A percentile compares a stretch with the other conserved stretches of the same genome.
Evolutionary conservation across 2,329 filamentous ascomycete species (phyloP).

Genomic region (Fusarium tricinctum): DNA sequence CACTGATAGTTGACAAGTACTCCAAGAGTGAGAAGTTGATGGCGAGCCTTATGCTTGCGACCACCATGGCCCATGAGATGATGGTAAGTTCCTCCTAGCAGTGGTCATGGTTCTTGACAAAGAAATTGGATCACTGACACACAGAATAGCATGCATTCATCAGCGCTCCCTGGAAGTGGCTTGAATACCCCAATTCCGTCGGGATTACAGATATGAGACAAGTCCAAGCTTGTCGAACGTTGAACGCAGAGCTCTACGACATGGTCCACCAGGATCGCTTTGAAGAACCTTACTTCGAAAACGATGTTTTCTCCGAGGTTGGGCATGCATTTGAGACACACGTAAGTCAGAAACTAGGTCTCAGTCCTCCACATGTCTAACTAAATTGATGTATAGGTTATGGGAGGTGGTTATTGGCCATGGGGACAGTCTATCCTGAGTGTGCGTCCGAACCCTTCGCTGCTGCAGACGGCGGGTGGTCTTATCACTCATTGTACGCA

Average conservation of each 20-base stretch:
- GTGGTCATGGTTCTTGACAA: neutral
- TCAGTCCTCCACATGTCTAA: slow-evolving; percentile 6
- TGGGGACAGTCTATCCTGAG: slow-evolving; percentile 7
- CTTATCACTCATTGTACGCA: slow-evolving; percentile 12
- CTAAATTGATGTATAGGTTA: slow-evolving; percentile 29
- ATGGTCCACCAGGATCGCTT: neutral
- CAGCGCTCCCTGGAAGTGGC: slow-evolving; percentile 29
- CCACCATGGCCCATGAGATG: slow-evolving; percentile 49
- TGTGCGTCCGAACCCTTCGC: slow-evolving; percentile 3
- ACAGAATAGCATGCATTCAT: slow-evolving; percentile 40
- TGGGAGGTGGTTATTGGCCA: slow-evolving; percentile 43
- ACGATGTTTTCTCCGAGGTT: slow-evolving; percentile 42
- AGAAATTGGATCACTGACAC: slow-evolving; percentile 8
- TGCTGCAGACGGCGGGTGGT: slow-evolving; percentile 35
- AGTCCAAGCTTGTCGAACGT: slow-evolving; percentile 22
- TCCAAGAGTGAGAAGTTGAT: slow-evolving; percentile 48
- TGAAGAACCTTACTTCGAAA: slow-evolving; percentile 45
- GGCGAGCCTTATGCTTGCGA: slow-evolving; percentile 39
- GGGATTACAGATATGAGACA: slow-evolving; percentile 27
- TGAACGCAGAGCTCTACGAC: slow-evolving; percentile 26
- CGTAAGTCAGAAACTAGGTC: slow-evolving; percentile 6
- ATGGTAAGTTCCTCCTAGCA: slow-evolving; percentile 42
- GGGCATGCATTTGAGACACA: slow-evolving; percentile 47
- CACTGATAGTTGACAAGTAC: slow-evolving; percentile 43
- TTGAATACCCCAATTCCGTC: slow-evolving; percentile 27